Percentiles rank a stretch among this genome's conserved stretches.
These are phyloP conservation scores for Vanderwaltozyma verrucispora DNA, from an alignment of 805 yeast species.

Conservation along the genomic window DNA sequence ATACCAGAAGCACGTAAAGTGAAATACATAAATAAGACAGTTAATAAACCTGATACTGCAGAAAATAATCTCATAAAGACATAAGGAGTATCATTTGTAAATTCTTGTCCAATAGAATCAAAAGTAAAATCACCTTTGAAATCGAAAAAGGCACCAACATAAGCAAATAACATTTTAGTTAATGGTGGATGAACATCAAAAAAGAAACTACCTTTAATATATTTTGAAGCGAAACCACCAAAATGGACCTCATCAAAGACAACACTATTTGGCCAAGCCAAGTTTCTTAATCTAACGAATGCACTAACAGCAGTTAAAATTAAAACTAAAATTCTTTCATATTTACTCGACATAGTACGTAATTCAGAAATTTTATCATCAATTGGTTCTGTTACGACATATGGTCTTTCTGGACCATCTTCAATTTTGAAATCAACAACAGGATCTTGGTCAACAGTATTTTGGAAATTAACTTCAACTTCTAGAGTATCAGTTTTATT, in stretches of 20 bases:
- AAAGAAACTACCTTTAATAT: conserved; percentile 52
- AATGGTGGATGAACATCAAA: conserved; percentile 74
- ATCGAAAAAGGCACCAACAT: conserved; percentile 54
- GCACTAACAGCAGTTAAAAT: conserved; percentile 41
- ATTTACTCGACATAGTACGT: conserved; percentile 31
- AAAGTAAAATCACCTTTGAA: conserved; percentile 62
- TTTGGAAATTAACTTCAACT: neutral
- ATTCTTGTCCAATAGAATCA: conserved; percentile 50
- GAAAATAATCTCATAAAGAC: conserved; percentile 59
- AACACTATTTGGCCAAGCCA: conserved; percentile 64
- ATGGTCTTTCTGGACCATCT: conserved; percentile 46
- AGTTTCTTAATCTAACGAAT: conserved; percentile 47
- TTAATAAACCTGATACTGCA: conserved; percentile 56
- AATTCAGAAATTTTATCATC: conserved; percentile 26
- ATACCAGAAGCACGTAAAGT: conserved; percentile 71
- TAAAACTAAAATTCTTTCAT: conserved; percentile 34
- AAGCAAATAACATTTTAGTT: conserved; percentile 63
- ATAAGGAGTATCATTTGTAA: conserved; percentile 49
- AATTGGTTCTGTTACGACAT: conserved; percentile 42
- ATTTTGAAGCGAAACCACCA: conserved; percentile 86
- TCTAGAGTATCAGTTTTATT: neutral
- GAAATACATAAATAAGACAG: conserved; percentile 52
- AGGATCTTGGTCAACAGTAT: conserved; percentile 10
- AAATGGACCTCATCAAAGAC: conserved; percentile 89
- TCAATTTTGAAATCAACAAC: conserved; percentile 38